phyloP scores from a whole-genome alignment of 2,329 filamentous ascomycete species.

The Lomentospora prolificans region DNA sequence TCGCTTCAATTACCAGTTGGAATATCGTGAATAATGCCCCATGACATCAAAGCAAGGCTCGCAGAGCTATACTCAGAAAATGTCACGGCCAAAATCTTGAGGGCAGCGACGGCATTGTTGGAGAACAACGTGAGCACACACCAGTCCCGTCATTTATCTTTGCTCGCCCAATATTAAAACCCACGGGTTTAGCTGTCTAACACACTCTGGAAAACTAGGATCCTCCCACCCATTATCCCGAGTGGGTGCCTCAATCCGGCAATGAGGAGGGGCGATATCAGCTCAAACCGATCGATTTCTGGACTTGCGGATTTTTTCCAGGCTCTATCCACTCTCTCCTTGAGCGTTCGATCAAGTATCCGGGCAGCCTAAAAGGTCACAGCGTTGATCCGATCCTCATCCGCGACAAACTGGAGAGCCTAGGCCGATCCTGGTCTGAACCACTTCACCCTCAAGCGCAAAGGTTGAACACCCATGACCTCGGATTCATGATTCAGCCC shows the following conservation, averaged over 20 bases:
- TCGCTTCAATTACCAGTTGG: too few relatives aligned
- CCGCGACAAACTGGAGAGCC: slow-evolving; percentile 14
- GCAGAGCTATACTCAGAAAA: slow-evolving; percentile 8
- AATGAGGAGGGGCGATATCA: slow-evolving; percentile 11
- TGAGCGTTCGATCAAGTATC: slow-evolving; percentile 23
- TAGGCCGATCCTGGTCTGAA: slow-evolving; percentile 23
- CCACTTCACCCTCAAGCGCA: slow-evolving; percentile 24
- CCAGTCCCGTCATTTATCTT: background rate
- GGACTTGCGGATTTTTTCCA: slow-evolving; percentile 23
- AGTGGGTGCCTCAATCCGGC: slow-evolving; percentile 14
- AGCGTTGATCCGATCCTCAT: slow-evolving; percentile 12
- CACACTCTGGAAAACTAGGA: slow-evolving; percentile 6
- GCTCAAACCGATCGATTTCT: slow-evolving; percentile 12
- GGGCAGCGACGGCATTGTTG: slow-evolving; percentile 9
- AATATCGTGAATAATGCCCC: too few relatives aligned
- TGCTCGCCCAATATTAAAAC: background rate
- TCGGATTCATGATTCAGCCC: slow-evolving; percentile 44
- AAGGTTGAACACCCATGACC: slow-evolving; percentile 41
- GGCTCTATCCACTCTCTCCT: slow-evolving; percentile 24
- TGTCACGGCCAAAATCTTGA: slow-evolving; percentile 12
- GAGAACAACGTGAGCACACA: slow-evolving; percentile 10
- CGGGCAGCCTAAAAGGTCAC: slow-evolving; percentile 13
- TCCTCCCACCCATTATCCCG: slow-evolving; percentile 12
- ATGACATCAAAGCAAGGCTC: background rate
- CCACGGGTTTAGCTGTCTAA: too few relatives aligned